Evolutionary conservation across 352 stramenopile species (phyloP).

Genomic region (Hyaloperonospora arabidopsidis): DNA sequence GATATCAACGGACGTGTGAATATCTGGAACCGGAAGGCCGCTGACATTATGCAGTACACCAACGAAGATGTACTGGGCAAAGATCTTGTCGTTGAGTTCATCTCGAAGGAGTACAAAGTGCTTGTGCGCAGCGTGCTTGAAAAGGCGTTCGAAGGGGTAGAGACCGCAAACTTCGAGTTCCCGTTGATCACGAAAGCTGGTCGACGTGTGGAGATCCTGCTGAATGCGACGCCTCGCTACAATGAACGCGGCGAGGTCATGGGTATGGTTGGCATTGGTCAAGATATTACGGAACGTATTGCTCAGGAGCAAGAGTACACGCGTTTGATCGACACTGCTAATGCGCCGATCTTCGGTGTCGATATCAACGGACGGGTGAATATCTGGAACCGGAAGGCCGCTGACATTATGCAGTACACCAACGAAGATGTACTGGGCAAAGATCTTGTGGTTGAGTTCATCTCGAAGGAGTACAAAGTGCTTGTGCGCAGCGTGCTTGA

Average conservation of each 20-base stretch:
- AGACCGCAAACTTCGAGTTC: constrained; percentile 82
- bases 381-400: constrained; percentile 90
- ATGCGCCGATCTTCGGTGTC: constrained; percentile 87
- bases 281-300: constrained; percentile 84
- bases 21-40: constrained; percentile 88
- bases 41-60: constrained; percentile 84
- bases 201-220: constrained; percentile 63
- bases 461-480: constrained; percentile 68
- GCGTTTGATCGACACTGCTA: constrained; percentile 84
- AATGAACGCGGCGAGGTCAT: constrained; percentile 71
- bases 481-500: constrained; percentile 51
- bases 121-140: constrained; percentile 59
- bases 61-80: constrained; percentile 84
- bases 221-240: constrained; percentile 71
- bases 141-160: constrained; percentile 56
- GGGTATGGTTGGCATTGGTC: constrained; percentile 77
- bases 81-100: constrained; percentile 85
- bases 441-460: constrained; percentile 87
- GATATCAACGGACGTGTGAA: constrained; percentile 72
- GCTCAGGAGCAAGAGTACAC: constrained; percentile 86
- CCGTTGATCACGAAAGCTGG: constrained; percentile 71
- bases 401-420: constrained; percentile 86
- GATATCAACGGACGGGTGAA: constrained; percentile 74
- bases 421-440: constrained; percentile 84
- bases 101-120: constrained; percentile 64